Percentiles rank a stretch among this genome's conserved stretches.
These are phyloP conservation scores for Populus deltoides DNA, from an alignment of 345 rosid genomes.

Conservation along the genomic window DNA sequence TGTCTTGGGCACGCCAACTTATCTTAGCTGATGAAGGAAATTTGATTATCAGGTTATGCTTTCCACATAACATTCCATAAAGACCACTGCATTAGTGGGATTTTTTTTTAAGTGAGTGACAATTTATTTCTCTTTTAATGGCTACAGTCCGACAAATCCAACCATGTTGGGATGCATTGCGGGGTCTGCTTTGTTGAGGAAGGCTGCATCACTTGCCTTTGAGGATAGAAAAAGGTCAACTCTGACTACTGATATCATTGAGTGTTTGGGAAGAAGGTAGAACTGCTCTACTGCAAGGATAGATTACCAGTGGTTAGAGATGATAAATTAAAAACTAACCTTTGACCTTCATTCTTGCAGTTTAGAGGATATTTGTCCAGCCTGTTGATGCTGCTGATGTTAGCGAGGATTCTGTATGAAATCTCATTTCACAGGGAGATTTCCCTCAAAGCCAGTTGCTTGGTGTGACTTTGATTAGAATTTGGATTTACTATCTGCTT, in stretches of 20 bases:
- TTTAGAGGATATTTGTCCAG: slow-evolving; percentile 68
- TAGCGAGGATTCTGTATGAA: neutral
- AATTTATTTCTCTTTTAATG: neutral
- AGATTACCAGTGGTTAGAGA: neutral
- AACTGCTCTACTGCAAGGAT: neutral
- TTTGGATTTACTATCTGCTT: no score
- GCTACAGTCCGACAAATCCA: slow-evolving; percentile 50
- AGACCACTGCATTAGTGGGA: neutral
- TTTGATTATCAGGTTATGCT: slow-evolving; percentile 39
- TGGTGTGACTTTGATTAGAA: neutral
- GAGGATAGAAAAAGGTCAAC: slow-evolving; percentile 67
- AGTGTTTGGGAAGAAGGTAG: slow-evolving; percentile 73
- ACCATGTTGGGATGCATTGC: slow-evolving; percentile 82
- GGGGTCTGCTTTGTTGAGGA: slow-evolving; percentile 80
- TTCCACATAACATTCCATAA: neutral
- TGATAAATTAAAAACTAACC: neutral
- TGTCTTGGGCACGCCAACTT: slow-evolving; percentile 76
- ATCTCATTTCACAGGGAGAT: neutral
- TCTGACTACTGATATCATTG: slow-evolving; percentile 76
- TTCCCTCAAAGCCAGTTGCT: neutral
- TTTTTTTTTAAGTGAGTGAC: neutral
- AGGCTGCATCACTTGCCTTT: slow-evolving; percentile 80
- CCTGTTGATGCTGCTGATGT: slow-evolving; percentile 20
- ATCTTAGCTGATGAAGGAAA: slow-evolving; percentile 30
- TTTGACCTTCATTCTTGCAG: slow-evolving; percentile 29